Conservation (phyloP, 129 eudicot species). For the Lactuca sativa region DNA sequence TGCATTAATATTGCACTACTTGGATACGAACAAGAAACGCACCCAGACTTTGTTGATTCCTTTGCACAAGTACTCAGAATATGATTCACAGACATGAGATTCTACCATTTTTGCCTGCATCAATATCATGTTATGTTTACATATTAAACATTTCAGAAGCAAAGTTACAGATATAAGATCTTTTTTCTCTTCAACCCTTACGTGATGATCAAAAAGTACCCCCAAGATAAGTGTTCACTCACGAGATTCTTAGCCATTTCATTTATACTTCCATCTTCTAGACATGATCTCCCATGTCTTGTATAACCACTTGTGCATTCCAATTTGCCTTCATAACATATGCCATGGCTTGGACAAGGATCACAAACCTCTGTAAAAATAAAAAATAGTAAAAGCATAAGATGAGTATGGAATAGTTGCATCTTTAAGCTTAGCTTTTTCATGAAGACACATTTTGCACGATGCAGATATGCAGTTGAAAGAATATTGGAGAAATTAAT, state of each 20-base stretch:
- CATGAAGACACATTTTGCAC: neutral
- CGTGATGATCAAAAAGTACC: conserved; percentile 17
- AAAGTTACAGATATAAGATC: neutral
- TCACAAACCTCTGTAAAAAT: conserved; percentile 64
- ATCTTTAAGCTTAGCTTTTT: neutral
- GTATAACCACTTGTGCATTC: conserved; percentile 68
- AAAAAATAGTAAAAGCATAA: conserved; percentile 1
- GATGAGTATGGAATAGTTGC: neutral
- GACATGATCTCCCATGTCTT: conserved; percentile 68
- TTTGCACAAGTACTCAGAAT: conserved; percentile 61
- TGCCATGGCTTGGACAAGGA: conserved; percentile 89
- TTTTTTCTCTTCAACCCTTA: conserved; percentile 13
- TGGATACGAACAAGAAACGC: conserved; percentile 26
- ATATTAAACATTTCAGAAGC: conserved; percentile 19
- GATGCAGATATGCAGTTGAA: neutral
- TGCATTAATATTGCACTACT: too few relatives aligned
- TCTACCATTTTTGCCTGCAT: conserved; percentile 73
- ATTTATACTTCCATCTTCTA: conserved; percentile 79
- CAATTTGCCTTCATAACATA: conserved; percentile 70
- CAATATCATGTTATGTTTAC: conserved; percentile 16
- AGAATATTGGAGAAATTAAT: neutral
- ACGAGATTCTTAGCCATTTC: conserved; percentile 77
- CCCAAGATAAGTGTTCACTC: conserved; percentile 41
- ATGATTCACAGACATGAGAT: conserved; percentile 58
- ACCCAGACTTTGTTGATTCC: conserved; percentile 76